These are phyloP conservation scores for Breviolum minutum DNA, from an alignment of 73 alveolate species.

Conservation along the genomic window DNA sequence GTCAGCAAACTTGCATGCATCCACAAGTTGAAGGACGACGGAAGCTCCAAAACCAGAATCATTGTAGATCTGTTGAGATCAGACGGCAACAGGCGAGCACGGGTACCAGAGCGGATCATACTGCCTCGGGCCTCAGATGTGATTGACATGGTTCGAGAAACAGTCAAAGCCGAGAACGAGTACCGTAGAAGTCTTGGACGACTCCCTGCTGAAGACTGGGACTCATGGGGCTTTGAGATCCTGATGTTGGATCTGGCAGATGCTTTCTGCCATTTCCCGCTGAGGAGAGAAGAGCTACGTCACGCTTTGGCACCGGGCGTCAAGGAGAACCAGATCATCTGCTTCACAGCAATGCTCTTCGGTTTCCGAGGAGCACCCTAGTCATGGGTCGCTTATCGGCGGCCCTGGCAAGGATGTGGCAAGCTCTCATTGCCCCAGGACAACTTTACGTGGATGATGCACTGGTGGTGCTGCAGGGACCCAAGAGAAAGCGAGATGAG, in stretches of 20 bases:
- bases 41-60: neutral
- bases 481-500: neutral
- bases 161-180: neutral
- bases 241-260: neutral
- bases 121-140: slow-evolving; percentile 19
- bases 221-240: neutral
- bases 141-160: neutral
- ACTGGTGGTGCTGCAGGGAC: neutral
- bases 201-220: neutral
- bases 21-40: slow-evolving; percentile 12
- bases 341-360: slow-evolving; percentile 15
- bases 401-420: neutral
- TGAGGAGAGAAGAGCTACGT: neutral
- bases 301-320: neutral
- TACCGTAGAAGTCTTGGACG: neutral
- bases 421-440: neutral
- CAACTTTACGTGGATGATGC: slow-evolving; percentile 34
- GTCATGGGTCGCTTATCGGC: slow-evolving; percentile 5
- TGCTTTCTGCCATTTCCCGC: slow-evolving; percentile 41
- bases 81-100: neutral
- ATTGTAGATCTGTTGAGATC: slow-evolving; percentile 10
- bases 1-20: slow-evolving; percentile 4
- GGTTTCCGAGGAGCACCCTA: neutral
- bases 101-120: slow-evolving; percentile 21
- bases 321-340: neutral